Percentiles rank a stretch among this genome's conserved stretches.
Evolutionary conservation across 2,329 filamentous ascomycete genomes (phyloP).

Genomic region (Ophiocordyceps camponoti-rufipedis): DNA sequence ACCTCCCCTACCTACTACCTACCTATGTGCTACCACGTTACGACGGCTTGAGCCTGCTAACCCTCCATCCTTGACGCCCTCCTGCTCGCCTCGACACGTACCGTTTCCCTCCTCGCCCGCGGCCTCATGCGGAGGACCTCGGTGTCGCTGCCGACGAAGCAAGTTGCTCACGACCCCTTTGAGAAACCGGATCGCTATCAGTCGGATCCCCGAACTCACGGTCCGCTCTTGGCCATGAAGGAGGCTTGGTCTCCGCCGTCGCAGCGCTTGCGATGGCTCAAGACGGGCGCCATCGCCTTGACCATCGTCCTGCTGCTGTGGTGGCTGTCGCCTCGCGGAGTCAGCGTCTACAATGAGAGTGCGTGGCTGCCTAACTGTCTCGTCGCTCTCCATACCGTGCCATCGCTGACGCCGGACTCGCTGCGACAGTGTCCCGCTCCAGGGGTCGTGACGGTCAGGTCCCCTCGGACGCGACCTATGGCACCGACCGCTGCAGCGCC

Average conservation of each 20-base stretch:
- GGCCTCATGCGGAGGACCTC: constrained; percentile 44
- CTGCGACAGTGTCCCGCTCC: constrained; percentile 7
- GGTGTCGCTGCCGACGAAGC: constrained; percentile 42
- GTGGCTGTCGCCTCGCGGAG: constrained; percentile 41
- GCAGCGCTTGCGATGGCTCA: constrained; percentile 46
- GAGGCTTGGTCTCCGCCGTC: constrained; percentile 43
- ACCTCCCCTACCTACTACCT: background rate
- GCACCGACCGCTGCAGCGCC: constrained; percentile 60
- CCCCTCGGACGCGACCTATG: constrained; percentile 41
- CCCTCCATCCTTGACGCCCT: background rate
- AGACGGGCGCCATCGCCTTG: constrained; percentile 44
- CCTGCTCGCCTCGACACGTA: background rate
- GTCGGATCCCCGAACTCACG: constrained; percentile 23
- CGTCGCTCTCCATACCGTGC: background rate
- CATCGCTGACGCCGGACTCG: background rate
- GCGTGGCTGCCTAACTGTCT: constrained; percentile 1
- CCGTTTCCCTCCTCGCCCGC: background rate
- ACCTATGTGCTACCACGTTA: background rate
- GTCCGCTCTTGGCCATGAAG: constrained; percentile 35
- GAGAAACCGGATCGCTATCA: constrained; percentile 47
- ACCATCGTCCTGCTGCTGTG: constrained; percentile 43
- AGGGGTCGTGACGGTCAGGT: constrained; percentile 25
- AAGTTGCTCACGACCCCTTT: constrained; percentile 40
- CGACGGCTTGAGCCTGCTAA: background rate
- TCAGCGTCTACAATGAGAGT: constrained; percentile 33